Base-by-base conservation (phyloP, 2,329 filamentous ascomycete species). In the Verticillium alfalfae region DNA sequence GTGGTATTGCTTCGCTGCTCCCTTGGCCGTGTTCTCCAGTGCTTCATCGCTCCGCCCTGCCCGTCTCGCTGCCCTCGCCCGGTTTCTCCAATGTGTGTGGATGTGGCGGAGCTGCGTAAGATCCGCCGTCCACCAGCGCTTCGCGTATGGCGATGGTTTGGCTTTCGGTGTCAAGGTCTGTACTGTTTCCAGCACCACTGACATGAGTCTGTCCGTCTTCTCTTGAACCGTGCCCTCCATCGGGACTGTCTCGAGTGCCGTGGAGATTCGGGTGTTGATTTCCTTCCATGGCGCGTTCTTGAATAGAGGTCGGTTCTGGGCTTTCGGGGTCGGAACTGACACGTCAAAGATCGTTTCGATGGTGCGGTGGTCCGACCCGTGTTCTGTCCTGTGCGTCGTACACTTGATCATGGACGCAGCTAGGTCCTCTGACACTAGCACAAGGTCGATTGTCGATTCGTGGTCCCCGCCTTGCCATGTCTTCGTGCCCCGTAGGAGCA, bases 291-390 rank as follows among this genome's bases (percentile, higher is more conserved):
- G 65, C 49, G 67, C 66, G 58, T 72, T 75, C 65, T 65, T 73
- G 22, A 67, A 63, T 2, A 68, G 65, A 13, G 68, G 64, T 57
- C 62, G 60, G 59, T 65, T 56, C 58, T 57, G 55, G 56, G 57
- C 12, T 39, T 18, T 62, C 34, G 38, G 60, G 9, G 62, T 54
- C 34, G 49, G 55, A 41, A 26, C 54, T 16, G 55, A 12, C 5
- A 66, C 60, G 59, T 74, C 63, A 52, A 75, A 75, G 3, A 68
- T 59, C 0, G 68, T 72, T 59, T 71, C 54, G 64, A 76, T 75
- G 0, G 68, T 58, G 1, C 65, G 31, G 57, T 76, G 66, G 45
- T 76, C 71, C 2, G 69, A 76, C 34, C 69, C 55, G 62, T 71
- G 61, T 34, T 70, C 68, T 3, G 60, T 69, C 16, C 38, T 5